Percentiles rank a stretch among this genome's conserved stretches.
These are phyloP conservation scores for Jamesozyma rosinii DNA, from an alignment of 805 yeast species.

Conservation along the genomic window DNA sequence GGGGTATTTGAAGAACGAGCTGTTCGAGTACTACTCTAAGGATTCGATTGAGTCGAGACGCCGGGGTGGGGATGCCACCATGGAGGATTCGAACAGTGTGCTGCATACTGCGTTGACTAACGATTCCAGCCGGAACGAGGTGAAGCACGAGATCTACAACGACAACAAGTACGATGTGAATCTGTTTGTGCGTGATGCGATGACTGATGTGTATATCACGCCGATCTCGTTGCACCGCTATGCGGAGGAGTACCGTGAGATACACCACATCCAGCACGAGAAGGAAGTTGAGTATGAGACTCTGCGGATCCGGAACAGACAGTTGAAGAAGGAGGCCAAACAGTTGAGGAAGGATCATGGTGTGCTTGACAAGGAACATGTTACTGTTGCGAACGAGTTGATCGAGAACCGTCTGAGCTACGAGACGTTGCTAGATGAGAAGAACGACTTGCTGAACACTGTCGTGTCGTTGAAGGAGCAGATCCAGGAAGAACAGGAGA, in stretches of 20 bases:
- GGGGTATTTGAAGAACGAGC: conserved; percentile 65
- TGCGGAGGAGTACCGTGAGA: conserved; percentile 62
- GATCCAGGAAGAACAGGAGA: conserved; percentile 29
- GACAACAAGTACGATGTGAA: conserved; percentile 50
- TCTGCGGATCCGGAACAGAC: conserved; percentile 57
- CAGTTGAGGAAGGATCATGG: conserved; percentile 62
- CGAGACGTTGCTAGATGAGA: conserved; percentile 71
- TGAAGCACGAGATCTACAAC: conserved; percentile 3
- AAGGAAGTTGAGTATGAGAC: conserved; percentile 56
- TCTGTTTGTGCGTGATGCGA: conserved; percentile 69
- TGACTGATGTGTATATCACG: conserved; percentile 51
- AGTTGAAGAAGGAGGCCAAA: conserved; percentile 62
- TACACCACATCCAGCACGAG: conserved; percentile 58
- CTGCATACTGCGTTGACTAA: conserved; percentile 5
- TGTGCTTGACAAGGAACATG: conserved; percentile 69
- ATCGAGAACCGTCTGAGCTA: conserved; percentile 66
- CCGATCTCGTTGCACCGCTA: conserved; percentile 68
- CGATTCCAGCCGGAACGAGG: neutral
- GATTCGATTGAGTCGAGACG: conserved; percentile 9
- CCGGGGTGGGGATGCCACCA: neutral
- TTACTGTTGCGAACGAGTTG: conserved; percentile 78
- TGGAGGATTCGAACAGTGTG: conserved; percentile 10
- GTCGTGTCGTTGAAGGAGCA: conserved; percentile 40
- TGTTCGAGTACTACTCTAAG: conserved; percentile 62
- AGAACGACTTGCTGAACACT: conserved; percentile 45